These are phyloP conservation scores for Soucietia sequanensis DNA, from an alignment of 805 yeast species.

Conservation along the genomic window DNA sequence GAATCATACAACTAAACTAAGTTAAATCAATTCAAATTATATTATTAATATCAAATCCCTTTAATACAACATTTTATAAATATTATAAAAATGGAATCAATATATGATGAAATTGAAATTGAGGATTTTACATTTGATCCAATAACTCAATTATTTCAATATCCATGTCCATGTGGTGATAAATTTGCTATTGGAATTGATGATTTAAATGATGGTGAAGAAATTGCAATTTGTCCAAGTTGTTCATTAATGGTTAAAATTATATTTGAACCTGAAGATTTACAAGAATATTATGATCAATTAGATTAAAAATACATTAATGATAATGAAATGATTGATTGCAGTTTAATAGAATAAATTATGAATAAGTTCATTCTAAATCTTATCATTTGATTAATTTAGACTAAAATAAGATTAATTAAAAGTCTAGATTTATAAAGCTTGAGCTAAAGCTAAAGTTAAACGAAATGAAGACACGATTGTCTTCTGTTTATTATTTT, in stretches of 20 bases:
- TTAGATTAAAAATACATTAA: conserved; percentile 3
- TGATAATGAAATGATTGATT: conserved; percentile 1
- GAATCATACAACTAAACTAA: no score
- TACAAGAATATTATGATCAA: conserved; percentile 42
- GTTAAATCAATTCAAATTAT: no score
- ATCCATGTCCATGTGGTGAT: conserved; percentile 99
- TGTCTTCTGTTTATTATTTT: no score
- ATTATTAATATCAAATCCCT: no score
- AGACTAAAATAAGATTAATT: no score
- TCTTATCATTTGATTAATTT: no score
- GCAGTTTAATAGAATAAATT: no score
- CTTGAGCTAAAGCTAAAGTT: no score
- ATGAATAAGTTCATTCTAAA: no score
- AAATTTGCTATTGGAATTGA: conserved; percentile 81
- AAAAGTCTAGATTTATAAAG: no score
- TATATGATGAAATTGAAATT: conserved; percentile 93
- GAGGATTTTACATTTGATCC: conserved; percentile 95
- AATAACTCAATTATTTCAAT: conserved; percentile 75
- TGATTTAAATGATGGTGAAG: conserved; percentile 88
- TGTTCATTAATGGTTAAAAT: conserved; percentile 93
- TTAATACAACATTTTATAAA: no score
- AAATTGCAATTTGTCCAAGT: conserved; percentile 94
- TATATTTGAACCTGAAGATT: conserved; percentile 70
- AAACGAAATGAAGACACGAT: no score
- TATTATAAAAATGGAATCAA: conserved; percentile 50